Base-by-base conservation (phyloP, 75 land plant genomes). In the Cryptomeria japonica region DNA sequence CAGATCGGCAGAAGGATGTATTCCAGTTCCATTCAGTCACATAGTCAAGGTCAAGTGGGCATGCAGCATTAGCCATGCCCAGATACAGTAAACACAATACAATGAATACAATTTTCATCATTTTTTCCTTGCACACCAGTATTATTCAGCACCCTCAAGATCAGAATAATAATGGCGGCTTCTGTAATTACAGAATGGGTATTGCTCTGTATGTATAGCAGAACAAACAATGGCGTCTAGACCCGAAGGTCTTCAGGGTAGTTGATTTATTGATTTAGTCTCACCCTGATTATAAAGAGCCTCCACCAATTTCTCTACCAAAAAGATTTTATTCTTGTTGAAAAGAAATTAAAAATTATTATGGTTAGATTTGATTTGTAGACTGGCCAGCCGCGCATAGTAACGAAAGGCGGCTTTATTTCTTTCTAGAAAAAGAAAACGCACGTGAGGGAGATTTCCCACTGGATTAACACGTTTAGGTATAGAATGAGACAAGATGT, bases 11-110 rank as follows among this genome's bases (percentile, higher is more conserved):
- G 38, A 44, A 8, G n/a, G 90, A 49, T 2, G 18, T 84, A 84
- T 93, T 89, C 93, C 93, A 93, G 18, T 90, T 89, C 85, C 82
- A 88, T n/a, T 89, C 83, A 12, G 76, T n/a, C 6, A 93, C 93
- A 83, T 93, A 93, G 75, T 41, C 58, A 38, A 93, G 86, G 84
- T 91, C 85, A 16, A 93, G 53, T 36, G 93, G 93, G 41, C 93
- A 93, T 16, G 88, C 46, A 12, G 89, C 80, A 83, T 16, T 47
- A 39, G 36, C 82, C 6, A 13, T 36, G 10, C 44, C 42, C 82
- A 79, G 6, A 38, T 18, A 79, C 82, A 16, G 44, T 41, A 38
- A 79, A 5, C 19, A 18, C 25, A 19, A 19, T 42, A 18, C 28
- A 0, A 38, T 18, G 7, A 39, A 0, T 19, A 2, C 25, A 19